Evolutionary conservation across 2,329 filamentous ascomycete genomes (phyloP).

Genomic region (Arthrobotrys megalospora): DNA sequence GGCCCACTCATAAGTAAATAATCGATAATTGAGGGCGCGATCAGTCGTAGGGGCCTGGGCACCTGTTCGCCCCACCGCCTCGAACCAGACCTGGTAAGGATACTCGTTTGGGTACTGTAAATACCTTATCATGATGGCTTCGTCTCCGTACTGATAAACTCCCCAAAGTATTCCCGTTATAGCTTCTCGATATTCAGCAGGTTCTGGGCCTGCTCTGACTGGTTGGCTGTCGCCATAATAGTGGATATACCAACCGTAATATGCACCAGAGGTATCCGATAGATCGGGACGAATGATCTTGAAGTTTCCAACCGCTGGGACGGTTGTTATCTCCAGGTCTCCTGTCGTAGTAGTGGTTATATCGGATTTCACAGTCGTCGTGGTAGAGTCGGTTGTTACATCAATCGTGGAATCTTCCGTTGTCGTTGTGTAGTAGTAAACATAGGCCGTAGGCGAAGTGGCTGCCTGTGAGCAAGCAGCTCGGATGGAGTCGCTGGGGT

Average conservation of each 20-base stretch:
- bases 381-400: neutral
- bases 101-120: too few relatives aligned
- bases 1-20: neutral
- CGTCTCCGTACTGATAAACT: too few relatives aligned
- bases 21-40: neutral
- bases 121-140: too few relatives aligned
- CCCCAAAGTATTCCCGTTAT: neutral
- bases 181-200: neutral
- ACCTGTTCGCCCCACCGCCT: neutral
- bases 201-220: neutral
- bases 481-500: neutral
- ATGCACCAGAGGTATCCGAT: neutral
- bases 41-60: neutral
- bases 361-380: neutral
- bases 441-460: conserved; percentile 5
- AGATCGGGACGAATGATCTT: neutral
- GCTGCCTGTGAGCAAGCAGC: neutral
- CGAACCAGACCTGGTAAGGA: neutral
- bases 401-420: neutral
- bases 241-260: neutral
- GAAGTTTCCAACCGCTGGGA: neutral
- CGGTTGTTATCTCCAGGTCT: neutral
- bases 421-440: neutral
- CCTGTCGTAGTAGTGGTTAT: neutral
- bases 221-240: neutral